Percentiles rank a stretch among this genome's conserved stretches.
Conservation (phyloP, 441 rosid genomes). For the Theobroma grandiflorum region DNA sequence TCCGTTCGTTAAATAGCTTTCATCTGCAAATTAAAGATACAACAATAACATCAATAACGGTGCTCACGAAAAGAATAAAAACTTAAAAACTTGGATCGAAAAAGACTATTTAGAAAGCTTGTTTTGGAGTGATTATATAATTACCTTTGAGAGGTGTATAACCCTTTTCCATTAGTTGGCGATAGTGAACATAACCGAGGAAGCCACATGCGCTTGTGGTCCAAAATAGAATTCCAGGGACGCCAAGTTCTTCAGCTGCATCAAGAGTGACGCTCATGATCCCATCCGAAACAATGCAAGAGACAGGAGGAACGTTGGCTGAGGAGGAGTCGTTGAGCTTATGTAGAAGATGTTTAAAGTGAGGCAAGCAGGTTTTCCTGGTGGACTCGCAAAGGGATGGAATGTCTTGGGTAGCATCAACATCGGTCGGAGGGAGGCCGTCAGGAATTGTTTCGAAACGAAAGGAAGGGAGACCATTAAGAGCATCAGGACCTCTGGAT, state of each 20-base stretch:
- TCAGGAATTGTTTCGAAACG: constrained; percentile 35
- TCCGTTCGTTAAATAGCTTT: constrained; percentile 36
- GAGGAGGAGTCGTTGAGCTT: constrained; percentile 21
- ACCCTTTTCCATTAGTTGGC: constrained; percentile 36
- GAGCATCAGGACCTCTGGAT: constrained; percentile 36
- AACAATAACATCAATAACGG: background rate
- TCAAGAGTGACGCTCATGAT: constrained; percentile 43
- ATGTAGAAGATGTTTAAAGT: constrained; percentile 26
- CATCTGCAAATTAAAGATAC: constrained; percentile 23
- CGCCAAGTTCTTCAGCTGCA: constrained; percentile 40
- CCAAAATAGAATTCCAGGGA: constrained; percentile 48
- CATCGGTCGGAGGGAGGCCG: constrained; percentile 33
- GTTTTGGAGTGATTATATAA: background rate
- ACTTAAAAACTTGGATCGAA: too few relatives aligned
- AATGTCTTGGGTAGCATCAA: constrained; percentile 29
- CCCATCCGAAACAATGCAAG: constrained; percentile 44
- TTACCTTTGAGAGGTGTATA: constrained; percentile 47
- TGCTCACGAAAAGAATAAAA: background rate
- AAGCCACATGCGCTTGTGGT: constrained; percentile 44
- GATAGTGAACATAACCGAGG: constrained; percentile 35
- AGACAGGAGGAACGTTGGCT: constrained; percentile 5
- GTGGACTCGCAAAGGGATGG: constrained; percentile 33
- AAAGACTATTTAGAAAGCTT: background rate
- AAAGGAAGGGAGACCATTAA: constrained; percentile 31
- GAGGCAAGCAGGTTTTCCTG: constrained; percentile 26